Conservation (phyloP, 129 eudicot species). For the Tagetes patula region DNA sequence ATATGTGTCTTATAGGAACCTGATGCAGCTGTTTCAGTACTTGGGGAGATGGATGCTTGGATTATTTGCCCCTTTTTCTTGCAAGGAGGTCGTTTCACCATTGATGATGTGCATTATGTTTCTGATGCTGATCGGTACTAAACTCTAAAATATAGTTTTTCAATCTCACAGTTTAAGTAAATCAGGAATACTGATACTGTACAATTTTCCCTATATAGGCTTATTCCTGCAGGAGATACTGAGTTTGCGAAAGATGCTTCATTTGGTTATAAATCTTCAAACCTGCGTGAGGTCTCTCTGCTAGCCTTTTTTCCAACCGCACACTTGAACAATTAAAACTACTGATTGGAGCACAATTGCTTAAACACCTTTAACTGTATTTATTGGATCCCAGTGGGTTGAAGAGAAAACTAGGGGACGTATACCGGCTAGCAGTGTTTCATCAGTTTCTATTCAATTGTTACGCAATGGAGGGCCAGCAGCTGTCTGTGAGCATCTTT, state of each 20-base stretch:
- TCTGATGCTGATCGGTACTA: conserved; percentile 82
- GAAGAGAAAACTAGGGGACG: conserved; percentile 95
- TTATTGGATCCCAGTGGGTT: conserved; percentile 71
- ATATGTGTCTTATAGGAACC: conserved; percentile 63
- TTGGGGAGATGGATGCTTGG: conserved; percentile 98
- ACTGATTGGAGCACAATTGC: background rate
- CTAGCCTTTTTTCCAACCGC: conserved; percentile 10
- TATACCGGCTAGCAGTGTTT: conserved; percentile 66
- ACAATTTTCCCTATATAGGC: conserved; percentile 50
- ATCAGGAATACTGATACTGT: conserved; percentile 14
- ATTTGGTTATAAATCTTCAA: conserved; percentile 93
- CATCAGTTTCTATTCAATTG: conserved; percentile 78
- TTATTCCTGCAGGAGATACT: conserved; percentile 95
- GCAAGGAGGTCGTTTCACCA: conserved; percentile 97
- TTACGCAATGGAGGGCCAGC: conserved; percentile 86
- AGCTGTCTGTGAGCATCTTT: conserved; percentile 92
- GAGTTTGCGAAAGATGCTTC: conserved; percentile 99
- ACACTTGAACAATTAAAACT: background rate
- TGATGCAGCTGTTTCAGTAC: conserved; percentile 89
- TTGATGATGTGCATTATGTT: conserved; percentile 87
- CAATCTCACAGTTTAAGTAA: conserved; percentile 15
- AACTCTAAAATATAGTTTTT: conserved; percentile 7
- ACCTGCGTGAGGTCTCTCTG: conserved; percentile 75
- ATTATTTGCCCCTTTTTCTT: conserved; percentile 96
- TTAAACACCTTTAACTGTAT: background rate